Evolutionary conservation across 805 yeast genomes (phyloP).

Genomic region (Torulaspora gathmanii): DNA sequence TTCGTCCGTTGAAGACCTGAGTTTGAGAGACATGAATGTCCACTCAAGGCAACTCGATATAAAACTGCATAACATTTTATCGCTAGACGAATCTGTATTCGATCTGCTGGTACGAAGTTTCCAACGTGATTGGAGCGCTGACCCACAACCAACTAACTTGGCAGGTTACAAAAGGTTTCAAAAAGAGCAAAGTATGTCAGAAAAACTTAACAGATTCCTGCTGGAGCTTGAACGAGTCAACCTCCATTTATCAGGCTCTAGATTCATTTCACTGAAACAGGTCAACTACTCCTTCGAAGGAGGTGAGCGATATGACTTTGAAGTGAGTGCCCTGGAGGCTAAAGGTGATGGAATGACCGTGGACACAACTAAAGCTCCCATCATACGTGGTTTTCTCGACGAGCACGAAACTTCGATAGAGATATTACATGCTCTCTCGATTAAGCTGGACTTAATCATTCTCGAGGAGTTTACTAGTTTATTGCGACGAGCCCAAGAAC

Average conservation of each 20-base stretch:
- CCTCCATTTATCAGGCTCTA: neutral
- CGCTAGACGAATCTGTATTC: slow-evolving; percentile 12
- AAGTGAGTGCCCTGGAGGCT: slow-evolving; percentile 4
- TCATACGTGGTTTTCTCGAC: slow-evolving; percentile 7
- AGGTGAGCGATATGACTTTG: slow-evolving; percentile 2
- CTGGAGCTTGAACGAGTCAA: slow-evolving; percentile 7
- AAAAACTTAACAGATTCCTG: slow-evolving; percentile 12
- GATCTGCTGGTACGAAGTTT: slow-evolving; percentile 5
- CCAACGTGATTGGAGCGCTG: neutral
- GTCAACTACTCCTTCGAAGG: neutral
- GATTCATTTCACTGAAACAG: neutral
- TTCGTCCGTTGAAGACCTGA: slow-evolving; percentile 32
- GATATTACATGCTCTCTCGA: neutral
- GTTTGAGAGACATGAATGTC: slow-evolving; percentile 33
- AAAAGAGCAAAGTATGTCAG: slow-evolving; percentile 21
- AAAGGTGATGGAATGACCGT: slow-evolving; percentile 7
- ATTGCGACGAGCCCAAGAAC: slow-evolving; percentile 4
- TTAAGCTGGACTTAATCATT: neutral
- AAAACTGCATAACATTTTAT: slow-evolving; percentile 16
- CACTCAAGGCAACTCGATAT: slow-evolving; percentile 39
- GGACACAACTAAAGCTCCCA: slow-evolving; percentile 3
- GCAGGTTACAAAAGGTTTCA: slow-evolving; percentile 24
- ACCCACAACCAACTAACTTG: slow-evolving; percentile 8
- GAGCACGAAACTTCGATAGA: slow-evolving; percentile 1
- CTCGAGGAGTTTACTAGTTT: neutral